These are phyloP conservation scores for Lunularia cruciata DNA, from an alignment of 225 moss, liverwort and hornwort species.

Conservation along the genomic window DNA sequence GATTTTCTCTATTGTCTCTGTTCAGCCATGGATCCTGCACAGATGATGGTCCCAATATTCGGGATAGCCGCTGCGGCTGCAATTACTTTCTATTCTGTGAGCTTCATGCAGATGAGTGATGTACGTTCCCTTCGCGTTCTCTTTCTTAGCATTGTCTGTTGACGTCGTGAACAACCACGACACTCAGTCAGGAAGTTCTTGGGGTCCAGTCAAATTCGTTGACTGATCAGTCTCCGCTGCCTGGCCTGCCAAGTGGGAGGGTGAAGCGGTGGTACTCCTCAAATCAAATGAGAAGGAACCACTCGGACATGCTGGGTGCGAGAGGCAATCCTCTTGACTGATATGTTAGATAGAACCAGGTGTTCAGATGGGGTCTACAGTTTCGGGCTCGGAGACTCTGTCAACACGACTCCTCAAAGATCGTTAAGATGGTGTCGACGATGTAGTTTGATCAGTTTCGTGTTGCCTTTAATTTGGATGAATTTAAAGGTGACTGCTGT, in stretches of 20 bases:
- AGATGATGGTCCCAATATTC: slow-evolving; percentile 71
- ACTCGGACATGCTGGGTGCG: no score
- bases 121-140: slow-evolving; percentile 15
- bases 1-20: no score
- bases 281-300: background rate
- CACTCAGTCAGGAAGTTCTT: background rate
- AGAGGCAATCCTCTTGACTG: no score
- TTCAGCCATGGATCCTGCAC: slow-evolving; percentile 79
- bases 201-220: background rate
- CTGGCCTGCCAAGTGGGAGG: no score
- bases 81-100: slow-evolving; percentile 82
- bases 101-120: slow-evolving; percentile 91
- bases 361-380: no score
- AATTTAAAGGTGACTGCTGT: no score
- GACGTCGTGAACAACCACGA: background rate
- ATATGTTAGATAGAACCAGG: no score
- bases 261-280: background rate
- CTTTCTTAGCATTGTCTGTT: background rate
- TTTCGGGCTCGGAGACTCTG: no score
- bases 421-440: no score
- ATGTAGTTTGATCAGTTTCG: no score
- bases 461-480: no score
- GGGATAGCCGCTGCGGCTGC: slow-evolving; percentile 93
- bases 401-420: no score
- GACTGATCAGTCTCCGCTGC: background rate